These are phyloP conservation scores for Hortiboletus flavorubellus DNA, from an alignment of 768 basidiomycete species.

Conservation along the genomic window DNA sequence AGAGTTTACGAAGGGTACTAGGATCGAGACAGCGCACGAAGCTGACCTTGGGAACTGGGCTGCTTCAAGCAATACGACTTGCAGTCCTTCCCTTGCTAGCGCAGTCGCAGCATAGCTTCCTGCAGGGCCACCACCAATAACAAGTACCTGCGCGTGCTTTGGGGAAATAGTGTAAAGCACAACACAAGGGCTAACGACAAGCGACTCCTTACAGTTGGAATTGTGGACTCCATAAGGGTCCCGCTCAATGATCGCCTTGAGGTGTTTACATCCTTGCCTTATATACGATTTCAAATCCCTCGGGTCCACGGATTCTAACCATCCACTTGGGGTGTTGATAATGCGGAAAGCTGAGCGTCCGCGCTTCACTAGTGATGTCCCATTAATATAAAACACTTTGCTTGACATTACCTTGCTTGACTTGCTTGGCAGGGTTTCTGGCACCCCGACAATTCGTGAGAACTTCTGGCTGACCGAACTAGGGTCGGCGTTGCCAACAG, in stretches of 20 bases:
- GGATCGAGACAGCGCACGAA: neutral
- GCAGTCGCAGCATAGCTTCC: conserved; percentile 55
- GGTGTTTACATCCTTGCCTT: neutral
- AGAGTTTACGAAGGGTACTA: neutral
- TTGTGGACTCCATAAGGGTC: conserved; percentile 11
- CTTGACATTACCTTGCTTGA: no score
- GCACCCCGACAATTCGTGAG: no score
- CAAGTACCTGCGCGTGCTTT: conserved; percentile 35
- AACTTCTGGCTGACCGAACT: no score
- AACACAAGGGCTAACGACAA: neutral
- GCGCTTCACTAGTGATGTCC: no score
- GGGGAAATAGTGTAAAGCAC: neutral
- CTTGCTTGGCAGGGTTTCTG: no score
- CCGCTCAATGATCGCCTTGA: neutral
- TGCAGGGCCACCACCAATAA: conserved; percentile 60
- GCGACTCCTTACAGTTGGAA: conserved; percentile 23
- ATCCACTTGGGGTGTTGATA: no score
- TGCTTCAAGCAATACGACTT: conserved; percentile 56
- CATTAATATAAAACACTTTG: no score
- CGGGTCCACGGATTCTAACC: neutral
- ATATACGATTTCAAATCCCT: conserved; percentile 1
- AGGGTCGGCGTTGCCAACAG: no score
- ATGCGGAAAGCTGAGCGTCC: no score
- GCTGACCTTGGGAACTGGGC: conserved; percentile 52
- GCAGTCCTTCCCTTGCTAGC: conserved; percentile 54